Percentiles rank a stretch among this genome's conserved stretches.
These are phyloP conservation scores for Capronia americana DNA, from an alignment of 2,329 filamentous ascomycete genomes.

Conservation along the genomic window DNA sequence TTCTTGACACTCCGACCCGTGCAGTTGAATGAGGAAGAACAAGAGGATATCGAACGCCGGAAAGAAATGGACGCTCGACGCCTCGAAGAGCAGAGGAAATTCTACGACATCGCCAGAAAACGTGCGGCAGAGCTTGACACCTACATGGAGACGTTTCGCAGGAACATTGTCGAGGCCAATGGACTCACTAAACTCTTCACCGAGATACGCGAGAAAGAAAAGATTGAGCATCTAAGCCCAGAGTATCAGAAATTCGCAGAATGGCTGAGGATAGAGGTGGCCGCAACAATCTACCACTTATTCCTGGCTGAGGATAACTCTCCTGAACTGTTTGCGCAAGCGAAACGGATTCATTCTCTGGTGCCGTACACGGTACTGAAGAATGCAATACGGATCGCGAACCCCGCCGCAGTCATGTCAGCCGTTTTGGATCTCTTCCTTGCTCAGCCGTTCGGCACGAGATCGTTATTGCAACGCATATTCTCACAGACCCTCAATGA, in stretches of 20 bases:
- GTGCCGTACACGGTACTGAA: constrained; percentile 93
- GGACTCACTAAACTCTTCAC: constrained; percentile 90
- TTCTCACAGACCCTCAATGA: constrained; percentile 91
- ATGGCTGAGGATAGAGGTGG: constrained; percentile 96
- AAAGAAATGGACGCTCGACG: constrained; percentile 86
- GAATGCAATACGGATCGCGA: constrained; percentile 95
- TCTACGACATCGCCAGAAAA: constrained; percentile 93
- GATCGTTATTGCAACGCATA: constrained; percentile 90
- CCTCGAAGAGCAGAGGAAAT: constrained; percentile 88
- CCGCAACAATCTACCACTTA: constrained; percentile 93
- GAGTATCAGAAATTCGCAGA: constrained; percentile 99
- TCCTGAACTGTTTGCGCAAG: constrained; percentile 91
- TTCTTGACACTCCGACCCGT: constrained; percentile 80
- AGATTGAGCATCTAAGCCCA: constrained; percentile 84
- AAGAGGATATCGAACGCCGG: constrained; percentile 77
- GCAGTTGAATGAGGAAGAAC: constrained; percentile 78
- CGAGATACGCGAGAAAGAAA: constrained; percentile 89
- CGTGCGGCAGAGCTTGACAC: constrained; percentile 92
- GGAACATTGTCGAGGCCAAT: constrained; percentile 73
- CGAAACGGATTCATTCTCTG: constrained; percentile 90
- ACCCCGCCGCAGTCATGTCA: constrained; percentile 97
- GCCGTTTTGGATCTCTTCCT: constrained; percentile 92
- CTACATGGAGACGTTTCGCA: constrained; percentile 86
- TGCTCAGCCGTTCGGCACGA: constrained; percentile 88
- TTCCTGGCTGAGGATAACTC: constrained; percentile 99